These are phyloP conservation scores for Cubamyces lactineus DNA, from an alignment of 768 basidiomycete genomes.

Conservation along the genomic window DNA sequence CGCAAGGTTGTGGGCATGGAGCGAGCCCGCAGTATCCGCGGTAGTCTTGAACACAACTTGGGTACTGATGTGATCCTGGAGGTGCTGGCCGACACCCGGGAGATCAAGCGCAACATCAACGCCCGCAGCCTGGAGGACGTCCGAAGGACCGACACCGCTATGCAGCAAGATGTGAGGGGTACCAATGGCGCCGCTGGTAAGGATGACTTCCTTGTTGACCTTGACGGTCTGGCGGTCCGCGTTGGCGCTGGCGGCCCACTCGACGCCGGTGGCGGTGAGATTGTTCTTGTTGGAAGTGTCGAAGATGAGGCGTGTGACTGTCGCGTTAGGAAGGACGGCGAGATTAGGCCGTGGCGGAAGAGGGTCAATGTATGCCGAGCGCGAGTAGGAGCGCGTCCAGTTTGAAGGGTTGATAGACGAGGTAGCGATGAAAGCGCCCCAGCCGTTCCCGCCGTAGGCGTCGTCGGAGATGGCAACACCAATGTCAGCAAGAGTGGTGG, in stretches of 20 bases:
- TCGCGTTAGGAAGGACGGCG: conserved; percentile 60
- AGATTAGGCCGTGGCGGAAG: conserved; percentile 65
- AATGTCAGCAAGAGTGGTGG: conserved; percentile 46
- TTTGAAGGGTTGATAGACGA: conserved; percentile 64
- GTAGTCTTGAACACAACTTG: conserved; percentile 43
- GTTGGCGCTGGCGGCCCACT: conserved; percentile 46
- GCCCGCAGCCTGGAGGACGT: conserved; percentile 50
- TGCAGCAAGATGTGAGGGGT: conserved; percentile 58
- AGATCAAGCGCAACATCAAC: conserved; percentile 51
- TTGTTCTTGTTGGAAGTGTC: conserved; percentile 35
- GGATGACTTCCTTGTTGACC: conserved; percentile 64
- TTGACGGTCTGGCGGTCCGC: conserved; percentile 45
- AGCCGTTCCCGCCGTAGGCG: conserved; percentile 51
- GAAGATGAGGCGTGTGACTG: conserved; percentile 59
- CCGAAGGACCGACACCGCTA: conserved; percentile 61
- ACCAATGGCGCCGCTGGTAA: conserved; percentile 52
- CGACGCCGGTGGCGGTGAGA: conserved; percentile 48
- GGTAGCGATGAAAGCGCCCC: conserved; percentile 58
- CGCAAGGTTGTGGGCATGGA: conserved; percentile 35
- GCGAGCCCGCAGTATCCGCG: conserved; percentile 41
- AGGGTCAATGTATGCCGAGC: conserved; percentile 66
- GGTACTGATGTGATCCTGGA: conserved; percentile 55
- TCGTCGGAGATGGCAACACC: conserved; percentile 47
- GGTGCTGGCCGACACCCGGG: conserved; percentile 63
- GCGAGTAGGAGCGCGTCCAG: conserved; percentile 67